phyloP scores from a whole-genome alignment of 306 rosid genomes.

The Rosa chinensis region DNA sequence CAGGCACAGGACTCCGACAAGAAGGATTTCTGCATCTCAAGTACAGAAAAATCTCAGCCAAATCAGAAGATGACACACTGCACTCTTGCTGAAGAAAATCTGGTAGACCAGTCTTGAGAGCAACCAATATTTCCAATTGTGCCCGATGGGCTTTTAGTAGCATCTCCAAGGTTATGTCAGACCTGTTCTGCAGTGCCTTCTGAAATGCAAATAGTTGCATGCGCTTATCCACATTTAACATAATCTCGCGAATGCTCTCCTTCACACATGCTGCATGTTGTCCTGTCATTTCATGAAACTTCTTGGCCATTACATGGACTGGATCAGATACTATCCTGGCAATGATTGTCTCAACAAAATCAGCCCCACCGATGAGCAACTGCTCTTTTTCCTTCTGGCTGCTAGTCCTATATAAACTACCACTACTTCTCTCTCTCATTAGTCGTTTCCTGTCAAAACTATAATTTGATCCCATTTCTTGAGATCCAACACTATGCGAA shows the following conservation, averaged over 20 bases:
- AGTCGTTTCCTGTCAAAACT: conserved; percentile 72
- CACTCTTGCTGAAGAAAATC: conserved; percentile 57
- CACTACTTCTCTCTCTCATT: conserved; percentile 62
- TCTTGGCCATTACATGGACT: conserved; percentile 65
- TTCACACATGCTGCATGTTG: conserved; percentile 53
- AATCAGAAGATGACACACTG: conserved; percentile 53
- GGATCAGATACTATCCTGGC: conserved; percentile 73
- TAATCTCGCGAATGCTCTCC: conserved; percentile 63
- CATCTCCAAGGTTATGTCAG: conserved; percentile 68
- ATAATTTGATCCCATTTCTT: conserved; percentile 75
- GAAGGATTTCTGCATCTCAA: conserved; percentile 69
- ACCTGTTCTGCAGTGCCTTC: conserved; percentile 69
- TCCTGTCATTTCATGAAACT: conserved; percentile 72
- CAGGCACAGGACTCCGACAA: conserved; percentile 75
- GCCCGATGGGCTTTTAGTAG: conserved; percentile 68
- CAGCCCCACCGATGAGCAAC: conserved; percentile 52
- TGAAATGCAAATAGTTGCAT: conserved; percentile 57
- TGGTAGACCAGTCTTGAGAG: conserved; percentile 69
- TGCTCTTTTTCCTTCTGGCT: conserved; percentile 76
- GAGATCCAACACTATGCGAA: conserved; percentile 85
- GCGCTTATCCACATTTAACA: conserved; percentile 68
- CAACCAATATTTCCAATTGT: conserved; percentile 86
- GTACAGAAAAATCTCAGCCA: conserved; percentile 83
- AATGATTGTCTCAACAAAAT: conserved; percentile 68
- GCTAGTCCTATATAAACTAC: conserved; percentile 66